Conservation (phyloP, 2,329 filamentous ascomycete species). For the Alternaria brassicae region DNA sequence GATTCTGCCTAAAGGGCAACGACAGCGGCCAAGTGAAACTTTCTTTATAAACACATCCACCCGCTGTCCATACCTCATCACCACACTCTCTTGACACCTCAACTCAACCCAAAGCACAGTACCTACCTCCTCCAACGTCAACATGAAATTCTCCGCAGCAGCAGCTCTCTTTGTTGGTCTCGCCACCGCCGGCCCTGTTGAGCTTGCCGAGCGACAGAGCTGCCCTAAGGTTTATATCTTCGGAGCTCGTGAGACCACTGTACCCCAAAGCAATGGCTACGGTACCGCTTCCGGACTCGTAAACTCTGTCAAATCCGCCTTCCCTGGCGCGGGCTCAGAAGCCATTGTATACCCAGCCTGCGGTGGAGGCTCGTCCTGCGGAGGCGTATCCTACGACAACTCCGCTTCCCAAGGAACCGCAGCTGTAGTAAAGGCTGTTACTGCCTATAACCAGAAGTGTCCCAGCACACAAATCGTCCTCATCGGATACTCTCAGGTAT, state of each 20-base stretch:
- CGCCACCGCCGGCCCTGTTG: slow-evolving; percentile 47
- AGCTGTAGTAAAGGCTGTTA: slow-evolving; percentile 67
- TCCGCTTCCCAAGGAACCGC: slow-evolving; percentile 65
- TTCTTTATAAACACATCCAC: slow-evolving; percentile 27
- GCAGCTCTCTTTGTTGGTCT: slow-evolving; percentile 40
- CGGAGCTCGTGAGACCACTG: slow-evolving; percentile 55
- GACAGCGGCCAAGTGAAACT: neutral
- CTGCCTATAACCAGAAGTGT: slow-evolving; percentile 63
- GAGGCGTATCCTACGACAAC: slow-evolving; percentile 65
- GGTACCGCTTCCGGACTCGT: slow-evolving; percentile 52
- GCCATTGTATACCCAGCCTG: slow-evolving; percentile 63
- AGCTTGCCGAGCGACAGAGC: slow-evolving; percentile 44
- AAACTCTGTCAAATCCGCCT: slow-evolving; percentile 51
- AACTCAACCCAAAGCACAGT: slow-evolving; percentile 9
- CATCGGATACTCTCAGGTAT: slow-evolving; percentile 68
- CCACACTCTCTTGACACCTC: slow-evolving; percentile 19
- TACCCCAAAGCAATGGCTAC: slow-evolving; percentile 47
- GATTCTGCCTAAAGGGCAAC: slow-evolving; percentile 46
- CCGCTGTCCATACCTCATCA: slow-evolving; percentile 20
- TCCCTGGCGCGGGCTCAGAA: slow-evolving; percentile 51
- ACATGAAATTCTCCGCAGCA: slow-evolving; percentile 45
- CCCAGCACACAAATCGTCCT: slow-evolving; percentile 65
- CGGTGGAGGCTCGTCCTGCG: slow-evolving; percentile 66
- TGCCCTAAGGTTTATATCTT: slow-evolving; percentile 56
- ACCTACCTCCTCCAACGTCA: neutral